Conservation (phyloP, 257 asterid species). For the Cruciata laevipes region DNA sequence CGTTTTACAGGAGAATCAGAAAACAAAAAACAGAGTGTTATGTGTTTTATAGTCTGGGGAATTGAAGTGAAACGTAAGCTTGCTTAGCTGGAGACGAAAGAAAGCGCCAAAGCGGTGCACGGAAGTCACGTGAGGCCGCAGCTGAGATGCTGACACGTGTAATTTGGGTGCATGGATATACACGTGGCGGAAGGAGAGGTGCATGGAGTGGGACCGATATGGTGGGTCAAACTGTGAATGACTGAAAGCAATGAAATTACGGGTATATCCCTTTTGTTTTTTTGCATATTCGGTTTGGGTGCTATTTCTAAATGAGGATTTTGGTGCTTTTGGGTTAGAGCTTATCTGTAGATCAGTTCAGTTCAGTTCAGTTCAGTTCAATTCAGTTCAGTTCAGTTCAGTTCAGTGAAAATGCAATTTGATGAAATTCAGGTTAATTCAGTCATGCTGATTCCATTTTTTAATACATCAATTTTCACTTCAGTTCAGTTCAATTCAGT, state of each 20-base stretch:
- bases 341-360: no score
- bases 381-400: no score
- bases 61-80: constrained; percentile 6
- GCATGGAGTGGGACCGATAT: background rate
- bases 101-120: constrained; percentile 8
- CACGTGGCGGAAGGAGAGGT: constrained; percentile 15
- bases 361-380: no score
- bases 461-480: no score
- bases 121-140: constrained; percentile 20
- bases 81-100: background rate
- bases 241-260: background rate
- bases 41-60: background rate
- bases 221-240: background rate
- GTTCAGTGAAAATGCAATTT: no score
- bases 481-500: no score
- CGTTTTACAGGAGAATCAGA: constrained; percentile 8
- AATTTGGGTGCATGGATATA: background rate
- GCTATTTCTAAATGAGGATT: background rate
- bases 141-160: constrained; percentile 32
- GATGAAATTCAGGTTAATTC: no score
- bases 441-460: no score
- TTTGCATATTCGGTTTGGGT: background rate
- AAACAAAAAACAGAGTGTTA: constrained; percentile 13
- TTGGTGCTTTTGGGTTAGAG: background rate
- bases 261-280: background rate